Conservation (phyloP, 2,329 filamentous ascomycete species). For the Claviceps cyperi region DNA sequence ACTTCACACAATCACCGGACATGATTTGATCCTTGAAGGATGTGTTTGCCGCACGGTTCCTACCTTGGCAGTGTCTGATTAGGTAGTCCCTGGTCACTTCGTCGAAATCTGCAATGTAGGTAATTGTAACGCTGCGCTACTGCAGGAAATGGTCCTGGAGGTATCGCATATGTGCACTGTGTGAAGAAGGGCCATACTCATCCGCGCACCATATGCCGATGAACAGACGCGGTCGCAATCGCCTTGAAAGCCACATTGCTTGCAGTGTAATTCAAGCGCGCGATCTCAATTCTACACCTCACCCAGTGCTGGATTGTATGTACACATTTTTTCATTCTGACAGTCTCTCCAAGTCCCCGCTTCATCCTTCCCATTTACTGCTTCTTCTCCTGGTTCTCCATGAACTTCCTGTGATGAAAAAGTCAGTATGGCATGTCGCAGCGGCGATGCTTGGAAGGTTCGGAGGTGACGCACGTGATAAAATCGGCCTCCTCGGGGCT, state of each 20-base stretch:
- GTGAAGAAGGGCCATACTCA: neutral
- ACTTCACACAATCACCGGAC: neutral
- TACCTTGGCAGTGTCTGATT: neutral
- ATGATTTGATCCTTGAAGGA: neutral
- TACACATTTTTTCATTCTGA: conserved; percentile 19
- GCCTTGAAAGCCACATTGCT: neutral
- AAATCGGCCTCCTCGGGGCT: conserved; percentile 50
- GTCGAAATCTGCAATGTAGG: neutral
- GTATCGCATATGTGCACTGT: neutral
- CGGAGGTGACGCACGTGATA: conserved; percentile 39
- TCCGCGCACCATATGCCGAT: neutral
- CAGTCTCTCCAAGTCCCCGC: conserved; percentile 9
- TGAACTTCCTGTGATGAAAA: conserved; percentile 20
- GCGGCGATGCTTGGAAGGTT: conserved; percentile 3
- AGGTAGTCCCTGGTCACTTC: neutral
- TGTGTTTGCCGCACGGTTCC: neutral
- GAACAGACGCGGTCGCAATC: neutral
- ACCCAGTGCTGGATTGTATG: conserved; percentile 12
- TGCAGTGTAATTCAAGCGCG: neutral
- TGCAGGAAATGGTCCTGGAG: neutral
- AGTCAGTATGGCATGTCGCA: neutral
- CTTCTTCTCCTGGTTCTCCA: conserved; percentile 28
- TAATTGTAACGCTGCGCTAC: neutral
- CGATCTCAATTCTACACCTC: neutral
- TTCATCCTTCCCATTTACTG: conserved; percentile 15